Base-by-base conservation (phyloP, 352 stramenopile species). In the Phytopythium ostracodes region DNA sequence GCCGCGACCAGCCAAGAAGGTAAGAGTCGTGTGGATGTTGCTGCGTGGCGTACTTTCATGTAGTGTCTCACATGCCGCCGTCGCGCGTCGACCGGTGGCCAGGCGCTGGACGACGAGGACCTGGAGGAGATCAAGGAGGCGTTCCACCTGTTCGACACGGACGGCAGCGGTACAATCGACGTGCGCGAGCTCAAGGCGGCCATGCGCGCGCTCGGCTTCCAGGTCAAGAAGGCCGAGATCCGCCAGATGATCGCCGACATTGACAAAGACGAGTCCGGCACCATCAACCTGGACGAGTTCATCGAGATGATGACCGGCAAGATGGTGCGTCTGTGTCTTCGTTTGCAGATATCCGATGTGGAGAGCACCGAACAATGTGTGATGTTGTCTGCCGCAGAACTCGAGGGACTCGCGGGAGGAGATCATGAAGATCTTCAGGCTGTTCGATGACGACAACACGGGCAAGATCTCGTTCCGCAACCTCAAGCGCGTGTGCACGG, bases 401-500 rank as follows among this genome's bases (percentile, higher is more conserved):
- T 81, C 85, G 25, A 63, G 92, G 31, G 93, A 98, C 64, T 79
- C 89, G 24, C 75, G 88, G 5, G 93, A 98, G 55, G 92, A 98
- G 64, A 96, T 97, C 65, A 69, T 79, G 51, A 98, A 98, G 77
- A 95, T 98, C 60, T 98, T 98, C 62, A 74, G 84, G 49, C 86
- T 98, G n/a, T 98, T 98, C 66, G 94, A 98, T 68, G 93, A 98
- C 58, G 94, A 98, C 63, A 87, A 91, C 59, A 98, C 93, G 22
- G 94, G 94, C 20, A 96, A 96, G 56, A 98, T 98, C 58, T 97
- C 89, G 33, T 98, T 98, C 72, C 84, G 89, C 38, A 98, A 98
- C 64, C 79, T 98, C 51, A 98, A 98, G 64, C 79, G 92, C 36
- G 93, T 97, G 24, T 96, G 89, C 56, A 89, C 77, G 2, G 94